Conservation (phyloP, 2,329 filamentous ascomycete species). For the Aspergillus pseudoviridinutans region DNA sequence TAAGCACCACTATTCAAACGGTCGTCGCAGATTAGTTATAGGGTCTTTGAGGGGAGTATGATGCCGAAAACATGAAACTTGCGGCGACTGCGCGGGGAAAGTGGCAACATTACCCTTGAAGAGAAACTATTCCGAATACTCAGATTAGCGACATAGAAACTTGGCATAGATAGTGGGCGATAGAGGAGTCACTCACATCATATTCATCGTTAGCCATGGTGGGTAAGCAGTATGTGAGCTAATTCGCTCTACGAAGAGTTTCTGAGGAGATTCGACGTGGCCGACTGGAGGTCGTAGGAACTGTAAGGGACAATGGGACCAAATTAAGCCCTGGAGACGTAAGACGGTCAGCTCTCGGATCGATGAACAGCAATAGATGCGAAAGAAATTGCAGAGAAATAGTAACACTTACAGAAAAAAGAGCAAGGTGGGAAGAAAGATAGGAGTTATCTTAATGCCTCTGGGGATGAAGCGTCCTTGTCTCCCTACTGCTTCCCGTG, state of each 20-base stretch:
- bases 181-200: conserved; percentile 66
- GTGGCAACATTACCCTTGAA: conserved; percentile 76
- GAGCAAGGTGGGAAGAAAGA: conserved; percentile 11
- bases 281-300: conserved; percentile 16
- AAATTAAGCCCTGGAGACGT: conserved; percentile 11
- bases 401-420: conserved; percentile 2
- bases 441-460: conserved; percentile 22
- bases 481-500: conserved; percentile 13
- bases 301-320: conserved; percentile 9
- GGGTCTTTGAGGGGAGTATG: conserved; percentile 1
- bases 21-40: conserved; percentile 15
- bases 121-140: conserved; percentile 66
- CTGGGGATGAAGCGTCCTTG: not conserved
- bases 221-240: conserved; percentile 20
- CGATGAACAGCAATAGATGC: not conserved
- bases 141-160: conserved; percentile 12
- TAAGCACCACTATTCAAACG: conserved; percentile 73
- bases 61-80: conserved; percentile 14
- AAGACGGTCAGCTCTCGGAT: conserved; percentile 8
- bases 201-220: conserved; percentile 99
- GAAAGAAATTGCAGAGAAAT: not conserved
- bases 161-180: not conserved
- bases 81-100: conserved; percentile 17
- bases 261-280: conserved; percentile 20
- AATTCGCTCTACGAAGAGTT: conserved; percentile 18